Conservation (phyloP, 1,139 yeast species). For the Suhomyces atakaporum region DNA sequence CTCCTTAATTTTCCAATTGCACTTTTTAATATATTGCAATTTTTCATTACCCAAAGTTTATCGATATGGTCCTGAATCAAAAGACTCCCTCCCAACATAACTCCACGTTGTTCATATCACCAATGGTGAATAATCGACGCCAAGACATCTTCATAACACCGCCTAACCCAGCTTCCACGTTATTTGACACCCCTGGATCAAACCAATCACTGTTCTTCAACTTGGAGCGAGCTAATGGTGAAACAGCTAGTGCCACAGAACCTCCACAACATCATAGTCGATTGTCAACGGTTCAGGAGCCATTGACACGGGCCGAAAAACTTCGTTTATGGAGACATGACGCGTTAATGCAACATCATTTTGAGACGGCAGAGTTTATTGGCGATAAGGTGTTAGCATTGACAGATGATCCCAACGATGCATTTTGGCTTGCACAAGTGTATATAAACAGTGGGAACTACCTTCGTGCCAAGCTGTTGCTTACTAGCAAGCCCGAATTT, state of each 20-base stretch:
- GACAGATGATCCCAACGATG: conserved; percentile 86
- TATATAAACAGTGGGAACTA: conserved; percentile 74
- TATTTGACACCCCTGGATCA: conserved; percentile 48
- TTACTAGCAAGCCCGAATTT: conserved; percentile 43
- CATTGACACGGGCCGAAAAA: conserved; percentile 80
- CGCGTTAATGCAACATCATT: conserved; percentile 90
- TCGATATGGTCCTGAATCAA: conserved; percentile 35
- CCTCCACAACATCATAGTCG: conserved; percentile 15
- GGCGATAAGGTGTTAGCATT: conserved; percentile 88
- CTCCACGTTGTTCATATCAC: conserved; percentile 65
- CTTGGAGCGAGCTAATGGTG: conserved; percentile 25
- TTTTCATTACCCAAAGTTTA: no score
- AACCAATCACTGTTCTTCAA: conserved; percentile 45
- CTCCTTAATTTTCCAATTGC: background rate
- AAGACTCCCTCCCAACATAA: conserved; percentile 54
- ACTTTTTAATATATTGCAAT: no score
- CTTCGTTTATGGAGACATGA: conserved; percentile 92
- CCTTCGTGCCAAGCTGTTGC: conserved; percentile 72
- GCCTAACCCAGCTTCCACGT: conserved; percentile 48
- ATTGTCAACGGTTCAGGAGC: conserved; percentile 25
- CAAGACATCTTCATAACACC: conserved; percentile 57
- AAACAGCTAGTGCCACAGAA: conserved; percentile 18
- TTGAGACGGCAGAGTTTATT: conserved; percentile 83
- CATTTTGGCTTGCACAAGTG: conserved; percentile 95
- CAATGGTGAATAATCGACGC: conserved; percentile 50